A percentile compares a stretch with the other conserved stretches of the same genome.
Conservation (phyloP, 2,329 filamentous ascomycete species). For the Fusarium pilosicola region DNA sequence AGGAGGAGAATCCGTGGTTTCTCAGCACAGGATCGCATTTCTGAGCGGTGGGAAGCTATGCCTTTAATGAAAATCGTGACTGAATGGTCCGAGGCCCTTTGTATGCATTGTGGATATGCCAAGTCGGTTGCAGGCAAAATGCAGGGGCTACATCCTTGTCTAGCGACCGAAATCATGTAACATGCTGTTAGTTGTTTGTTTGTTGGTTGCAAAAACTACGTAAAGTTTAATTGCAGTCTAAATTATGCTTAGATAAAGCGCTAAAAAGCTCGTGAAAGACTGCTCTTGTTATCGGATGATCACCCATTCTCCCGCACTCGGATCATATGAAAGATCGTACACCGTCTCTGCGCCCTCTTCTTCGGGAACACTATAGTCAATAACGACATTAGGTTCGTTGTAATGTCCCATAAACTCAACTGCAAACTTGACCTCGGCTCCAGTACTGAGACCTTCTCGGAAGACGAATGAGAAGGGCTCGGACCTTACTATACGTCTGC, state of each 20-base stretch:
- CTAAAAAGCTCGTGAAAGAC: not conserved
- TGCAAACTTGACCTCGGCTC: slow-evolving; percentile 48
- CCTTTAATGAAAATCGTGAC: not conserved
- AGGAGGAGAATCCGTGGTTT: not conserved
- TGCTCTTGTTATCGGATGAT: not conserved
- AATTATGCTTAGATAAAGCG: not conserved
- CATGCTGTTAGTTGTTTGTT: not conserved
- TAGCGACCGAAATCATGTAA: not conserved
- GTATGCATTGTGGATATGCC: not conserved
- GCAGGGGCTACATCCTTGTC: not conserved
- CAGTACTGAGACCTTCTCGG: slow-evolving; percentile 41
- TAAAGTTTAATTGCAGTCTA: not conserved
- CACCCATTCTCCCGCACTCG: slow-evolving; percentile 18
- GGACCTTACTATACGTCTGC: slow-evolving; percentile 46
- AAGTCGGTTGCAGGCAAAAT: not conserved
- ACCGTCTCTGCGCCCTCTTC: not conserved
- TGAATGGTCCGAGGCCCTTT: not conserved
- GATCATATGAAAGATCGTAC: slow-evolving; percentile 29
- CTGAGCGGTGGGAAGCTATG: not conserved
- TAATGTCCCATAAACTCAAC: slow-evolving; percentile 61
- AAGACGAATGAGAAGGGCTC: slow-evolving; percentile 54
- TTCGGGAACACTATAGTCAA: not conserved
- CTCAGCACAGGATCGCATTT: not conserved
- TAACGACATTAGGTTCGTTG: slow-evolving; percentile 51
- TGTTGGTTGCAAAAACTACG: not conserved